Evolutionary conservation across 129 eudicot species (phyloP), one percentile per base, ranked within the genome.

Genomic region (Pseudognaphalium luteoalbum): DNA sequence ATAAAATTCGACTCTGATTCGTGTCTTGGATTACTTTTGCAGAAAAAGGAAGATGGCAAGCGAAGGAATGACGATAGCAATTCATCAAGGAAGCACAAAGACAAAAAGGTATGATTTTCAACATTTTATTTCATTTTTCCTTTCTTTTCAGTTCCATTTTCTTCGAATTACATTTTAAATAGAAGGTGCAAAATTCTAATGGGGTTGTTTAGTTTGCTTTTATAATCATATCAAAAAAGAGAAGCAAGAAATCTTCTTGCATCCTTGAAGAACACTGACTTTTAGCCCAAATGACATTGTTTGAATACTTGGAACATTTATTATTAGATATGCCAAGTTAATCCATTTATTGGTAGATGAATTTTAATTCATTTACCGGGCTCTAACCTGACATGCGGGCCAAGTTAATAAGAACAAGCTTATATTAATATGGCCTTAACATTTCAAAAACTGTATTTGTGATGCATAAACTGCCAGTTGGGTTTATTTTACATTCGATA

Each of bases 41-140:
- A 90, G 96, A 88, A 84, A 82, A 90, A 90, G 88, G 94, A 85
- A 74, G 83, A 79, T 74, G 84, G 92, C 70, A 92, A 90, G 90
- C 85, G 92, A 76, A 84, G 89, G 79, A 92, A 86, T 83, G 96
- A 86, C 47, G 89, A 88, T 74, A 80, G 81, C 66, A 71, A 67
- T 70, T 85, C 87, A 71, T 42, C 88, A 47, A 92, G 89, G 83
- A 90, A 81, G 82, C 85, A 44, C 76, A 92, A 86, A 81, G 94
- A 90, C 52, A 92, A 86, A 80, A 88, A 81, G 90, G 98, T 92
- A 80, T 39, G 52, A 9, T 39, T 52, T 74, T 20, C n/a, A 29
- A 34, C 39, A 67, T n/a, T 20, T 70, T 11, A 12, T 44, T 35
- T 47, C 22, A 54, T 54, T 47, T 17, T 41, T 42, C 42, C 37